Evolutionary conservation across 2,329 filamentous ascomycete species (phyloP), one percentile per base, ranked within the genome.

Genomic region (Cadophora luteo-olivacea): DNA sequence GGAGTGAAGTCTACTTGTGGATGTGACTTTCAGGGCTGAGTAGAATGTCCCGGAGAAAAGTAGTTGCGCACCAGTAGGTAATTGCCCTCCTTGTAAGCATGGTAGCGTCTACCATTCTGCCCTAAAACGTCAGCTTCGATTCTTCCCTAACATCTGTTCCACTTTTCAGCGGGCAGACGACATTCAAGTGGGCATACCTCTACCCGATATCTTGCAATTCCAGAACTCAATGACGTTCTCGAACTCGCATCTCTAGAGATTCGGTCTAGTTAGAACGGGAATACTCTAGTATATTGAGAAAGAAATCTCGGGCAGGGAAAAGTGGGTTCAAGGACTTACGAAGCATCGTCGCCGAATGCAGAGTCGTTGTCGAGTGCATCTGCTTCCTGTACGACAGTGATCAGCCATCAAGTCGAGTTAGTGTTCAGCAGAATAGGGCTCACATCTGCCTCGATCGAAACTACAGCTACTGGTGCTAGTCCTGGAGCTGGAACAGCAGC

Each of bases 31-130:
- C 3, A 49, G 25, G 29, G 29, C 29, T 3, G 29, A 29, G 29
- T 3, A 29, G 29, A 29, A 29, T 3, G 29, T 29, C 29, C 29
- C 49, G 9, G 24, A 14, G 19, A 9, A 9, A 49, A n/a, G 41
- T 54, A 1, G 22, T 4, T 12, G 60, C 60, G n/a, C 67, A 72
- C 72, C 19, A 74, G 49, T 9, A 73, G 67, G 36, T 74, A 74
- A 60, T 70, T 69, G 3, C 72, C 72, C 61, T 73, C 72, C 52
- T 68, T 68, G 33, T 72, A 74, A 0, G 67, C 72, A 58, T 74
- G 72, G 49, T 74, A 74, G 24, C 72, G 64, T 55, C 71, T 51
- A 2, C 72, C 72, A 62, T 74, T 70, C 72, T 74, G 52, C 32
- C n/a, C 45, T 22, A 1, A 1, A 22, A 9, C 2, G 2, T 49